Conservation (phyloP, 306 rosid genomes). For the Trifolium repens region DNA sequence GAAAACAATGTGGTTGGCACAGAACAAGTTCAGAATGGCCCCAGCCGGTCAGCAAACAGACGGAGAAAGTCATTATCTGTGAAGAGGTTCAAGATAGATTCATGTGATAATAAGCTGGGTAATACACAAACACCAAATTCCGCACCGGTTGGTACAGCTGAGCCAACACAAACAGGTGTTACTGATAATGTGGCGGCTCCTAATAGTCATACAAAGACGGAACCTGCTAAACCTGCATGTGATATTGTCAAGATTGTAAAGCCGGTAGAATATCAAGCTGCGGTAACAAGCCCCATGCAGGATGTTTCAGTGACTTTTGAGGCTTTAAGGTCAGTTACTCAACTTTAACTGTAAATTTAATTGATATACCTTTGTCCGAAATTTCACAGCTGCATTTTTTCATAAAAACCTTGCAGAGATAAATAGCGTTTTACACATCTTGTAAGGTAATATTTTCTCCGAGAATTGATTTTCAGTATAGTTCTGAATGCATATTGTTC, state of each 20-base stretch:
- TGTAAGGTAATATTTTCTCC: neutral
- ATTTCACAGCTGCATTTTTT: slow-evolving; percentile 20
- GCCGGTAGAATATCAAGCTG: slow-evolving; percentile 71
- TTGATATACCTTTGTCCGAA: slow-evolving; percentile 4
- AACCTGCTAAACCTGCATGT: slow-evolving; percentile 47
- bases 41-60: slow-evolving; percentile 62
- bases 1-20: neutral
- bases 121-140: slow-evolving; percentile 47
- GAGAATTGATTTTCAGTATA: slow-evolving; percentile 7
- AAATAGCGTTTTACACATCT: slow-evolving; percentile 15
- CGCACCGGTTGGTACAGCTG: slow-evolving; percentile 42
- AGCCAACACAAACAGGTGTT: slow-evolving; percentile 38
- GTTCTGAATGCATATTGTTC: neutral
- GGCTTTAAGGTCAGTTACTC: slow-evolving; percentile 70
- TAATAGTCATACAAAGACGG: slow-evolving; percentile 41
- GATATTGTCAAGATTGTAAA: slow-evolving; percentile 69
- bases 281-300: slow-evolving; percentile 49
- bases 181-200: slow-evolving; percentile 47
- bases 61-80: slow-evolving; percentile 85
- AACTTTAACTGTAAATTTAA: slow-evolving; percentile 7
- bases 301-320: slow-evolving; percentile 66
- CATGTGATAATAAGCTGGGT: slow-evolving; percentile 45
- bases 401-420: slow-evolving; percentile 20
- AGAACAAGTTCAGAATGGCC: slow-evolving; percentile 53
- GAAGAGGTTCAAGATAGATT: slow-evolving; percentile 77